Evolutionary conservation across 106 monocot species (phyloP), one percentile per base, ranked within the genome.

Genomic region (Apostasia shenzhenica): DNA sequence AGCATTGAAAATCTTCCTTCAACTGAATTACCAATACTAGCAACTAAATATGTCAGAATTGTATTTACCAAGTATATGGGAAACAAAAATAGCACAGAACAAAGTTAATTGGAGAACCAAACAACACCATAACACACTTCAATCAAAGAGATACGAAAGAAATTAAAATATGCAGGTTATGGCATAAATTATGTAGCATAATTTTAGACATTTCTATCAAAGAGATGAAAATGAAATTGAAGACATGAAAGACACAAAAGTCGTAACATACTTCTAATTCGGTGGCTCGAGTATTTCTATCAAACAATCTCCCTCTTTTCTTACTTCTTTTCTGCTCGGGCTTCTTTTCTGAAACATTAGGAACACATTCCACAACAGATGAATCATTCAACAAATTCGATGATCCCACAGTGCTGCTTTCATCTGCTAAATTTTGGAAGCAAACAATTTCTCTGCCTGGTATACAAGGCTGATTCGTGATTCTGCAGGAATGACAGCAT

Each of bases 291-390:
- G 49, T 80, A 73, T 91, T 80, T 74, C 95, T 81, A 75, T 95
- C 91, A 84, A 91, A 95, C 44, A 48, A 42, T 75, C 91, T 81
- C 50, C 95, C 95, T 68, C 88, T 86, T 81, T 95, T 95, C 67
- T 80, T 88, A 47, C 73, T 80, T 53, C 68, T 79, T 59, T 76
- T 85, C 12, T 46, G 43, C 13, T 61, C 53, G 47, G 42, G 13
- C 14, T 79, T 71, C 63, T 70, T 59, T 7, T 63, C 69, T 57
- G 44, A 67, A 71, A 10, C 43, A 72, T 79, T 61, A 38, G 61
- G 37, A 2, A 5, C 48, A 66, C 48, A 43, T 60, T 38, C 47
- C 70, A 14, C 6, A 4, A 67, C 1, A 11, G 64, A 69, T 52
- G 70, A 72, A 79, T 44, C 44, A 53, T 51, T 73, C 2, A 38